Conservation (phyloP, 768 basidiomycete genomes). For the Psilocybe subaeruginosa region DNA sequence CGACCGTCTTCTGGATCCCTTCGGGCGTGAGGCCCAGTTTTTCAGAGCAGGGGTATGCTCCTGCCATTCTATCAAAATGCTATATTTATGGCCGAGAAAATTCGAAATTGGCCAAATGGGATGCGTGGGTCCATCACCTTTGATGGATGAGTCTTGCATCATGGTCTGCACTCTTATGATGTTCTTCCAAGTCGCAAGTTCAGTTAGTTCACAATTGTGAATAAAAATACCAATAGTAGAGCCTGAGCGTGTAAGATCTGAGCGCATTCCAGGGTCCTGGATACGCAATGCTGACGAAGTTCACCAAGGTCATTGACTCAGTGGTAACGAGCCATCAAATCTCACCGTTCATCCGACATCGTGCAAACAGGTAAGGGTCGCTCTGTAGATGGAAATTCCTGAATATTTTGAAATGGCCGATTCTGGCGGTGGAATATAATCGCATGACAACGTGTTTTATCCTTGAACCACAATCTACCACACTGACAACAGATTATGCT, state of each 20-base stretch:
- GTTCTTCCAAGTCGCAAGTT: no score
- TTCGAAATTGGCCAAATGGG: background rate
- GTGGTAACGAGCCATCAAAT: background rate
- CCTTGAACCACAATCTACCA: no score
- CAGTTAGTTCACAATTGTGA: no score
- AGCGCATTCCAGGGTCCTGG: background rate
- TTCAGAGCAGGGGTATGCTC: no score
- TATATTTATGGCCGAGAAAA: background rate
- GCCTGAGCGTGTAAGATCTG: background rate
- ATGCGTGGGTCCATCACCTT: background rate
- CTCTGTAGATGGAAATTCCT: background rate
- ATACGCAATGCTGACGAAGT: background rate
- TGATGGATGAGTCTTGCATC: no score
- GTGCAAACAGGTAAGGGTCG: background rate
- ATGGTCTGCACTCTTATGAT: no score
- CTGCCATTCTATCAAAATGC: no score
- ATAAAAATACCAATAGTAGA: no score
- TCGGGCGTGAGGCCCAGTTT: no score
- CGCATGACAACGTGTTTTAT: background rate
- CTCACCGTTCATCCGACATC: background rate
- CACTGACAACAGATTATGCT: no score
- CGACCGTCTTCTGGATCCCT: no score
- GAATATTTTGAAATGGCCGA: background rate
- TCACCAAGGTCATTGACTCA: background rate
- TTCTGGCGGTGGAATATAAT: background rate